phyloP scores from a whole-genome alignment of 306 rosid species.

The Quillaja saponaria region DNA sequence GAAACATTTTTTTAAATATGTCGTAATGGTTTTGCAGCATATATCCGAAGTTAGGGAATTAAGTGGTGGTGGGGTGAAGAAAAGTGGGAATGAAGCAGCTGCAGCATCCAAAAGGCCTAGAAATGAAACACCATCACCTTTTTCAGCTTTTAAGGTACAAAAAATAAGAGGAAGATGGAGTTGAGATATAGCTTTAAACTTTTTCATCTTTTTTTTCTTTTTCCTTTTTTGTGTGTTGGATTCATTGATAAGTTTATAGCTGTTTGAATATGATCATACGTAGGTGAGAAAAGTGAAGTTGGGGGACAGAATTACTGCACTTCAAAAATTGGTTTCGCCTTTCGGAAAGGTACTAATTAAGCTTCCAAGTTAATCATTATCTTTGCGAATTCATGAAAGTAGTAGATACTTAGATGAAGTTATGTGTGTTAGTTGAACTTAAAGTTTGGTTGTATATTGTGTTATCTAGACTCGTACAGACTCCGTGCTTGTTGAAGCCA shows the following conservation, averaged over 20 bases:
- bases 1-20: too few relatives aligned
- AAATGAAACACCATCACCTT: constrained; percentile 77
- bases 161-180: too few relatives aligned
- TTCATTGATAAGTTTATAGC: constrained; percentile 34
- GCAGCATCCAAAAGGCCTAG: constrained; percentile 77
- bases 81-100: constrained; percentile 73
- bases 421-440: too few relatives aligned
- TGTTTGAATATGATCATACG: constrained; percentile 25
- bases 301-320: constrained; percentile 99
- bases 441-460: constrained; percentile 23
- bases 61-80: constrained; percentile 55
- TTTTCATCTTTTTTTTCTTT: constrained; percentile 2
- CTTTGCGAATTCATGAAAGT: constrained; percentile 29
- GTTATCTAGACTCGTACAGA: constrained; percentile 95
- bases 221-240: constrained; percentile 18
- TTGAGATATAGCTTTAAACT: too few relatives aligned
- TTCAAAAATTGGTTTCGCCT: constrained; percentile 99
- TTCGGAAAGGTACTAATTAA: constrained; percentile 77
- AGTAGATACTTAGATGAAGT: not conserved
- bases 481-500: constrained; percentile 98
- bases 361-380: constrained; percentile 26
- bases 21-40: constrained; percentile 56
- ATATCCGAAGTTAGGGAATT: constrained; percentile 70
- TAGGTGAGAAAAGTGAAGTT: constrained; percentile 98
- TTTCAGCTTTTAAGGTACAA: constrained; percentile 99